These are phyloP conservation scores for Drechmeria coniospora DNA, from an alignment of 2,329 filamentous ascomycete genomes.

Conservation along the genomic window DNA sequence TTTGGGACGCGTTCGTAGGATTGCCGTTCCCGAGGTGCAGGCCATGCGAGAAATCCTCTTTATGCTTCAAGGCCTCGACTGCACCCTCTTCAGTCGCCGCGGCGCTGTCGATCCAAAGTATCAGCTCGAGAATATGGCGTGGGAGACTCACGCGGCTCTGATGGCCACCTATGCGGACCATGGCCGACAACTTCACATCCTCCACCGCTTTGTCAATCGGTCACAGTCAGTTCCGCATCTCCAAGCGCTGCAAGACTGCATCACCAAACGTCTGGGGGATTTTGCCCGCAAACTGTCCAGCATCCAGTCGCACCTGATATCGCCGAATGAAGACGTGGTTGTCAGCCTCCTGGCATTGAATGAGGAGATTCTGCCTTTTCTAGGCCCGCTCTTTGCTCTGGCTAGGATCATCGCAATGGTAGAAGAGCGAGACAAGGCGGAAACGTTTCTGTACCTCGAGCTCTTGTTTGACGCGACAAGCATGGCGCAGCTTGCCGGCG, in stretches of 20 bases:
- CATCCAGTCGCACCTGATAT: slow-evolving; percentile 46
- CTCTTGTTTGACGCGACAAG: slow-evolving; percentile 57
- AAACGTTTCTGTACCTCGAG: slow-evolving; percentile 63
- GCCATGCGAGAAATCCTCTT: slow-evolving; percentile 64
- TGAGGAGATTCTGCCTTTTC: slow-evolving; percentile 35
- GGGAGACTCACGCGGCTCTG: slow-evolving; percentile 33
- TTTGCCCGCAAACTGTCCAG: slow-evolving; percentile 44
- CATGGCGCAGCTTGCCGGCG: slow-evolving; percentile 53
- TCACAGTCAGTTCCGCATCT: slow-evolving; percentile 40
- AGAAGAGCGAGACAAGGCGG: slow-evolving; percentile 28
- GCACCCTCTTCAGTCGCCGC: slow-evolving; percentile 47
- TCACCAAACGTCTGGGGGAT: slow-evolving; percentile 36
- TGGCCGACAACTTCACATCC: slow-evolving; percentile 26
- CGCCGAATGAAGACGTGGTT: slow-evolving; percentile 33
- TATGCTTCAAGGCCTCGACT: slow-evolving; percentile 69
- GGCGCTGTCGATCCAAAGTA: slow-evolving; percentile 24
- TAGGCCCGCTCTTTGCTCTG: slow-evolving; percentile 43
- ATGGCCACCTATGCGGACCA: slow-evolving; percentile 30
- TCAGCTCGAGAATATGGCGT: slow-evolving; percentile 31
- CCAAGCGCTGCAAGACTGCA: slow-evolving; percentile 54
- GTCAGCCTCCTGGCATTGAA: slow-evolving; percentile 53
- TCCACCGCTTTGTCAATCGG: slow-evolving; percentile 28
- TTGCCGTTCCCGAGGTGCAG: slow-evolving; percentile 52
- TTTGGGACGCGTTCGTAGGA: slow-evolving; percentile 19
- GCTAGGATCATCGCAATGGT: slow-evolving; percentile 46